phyloP scores from a whole-genome alignment of 805 yeast species.

The Cyberlindnera subsufficiens region DNA sequence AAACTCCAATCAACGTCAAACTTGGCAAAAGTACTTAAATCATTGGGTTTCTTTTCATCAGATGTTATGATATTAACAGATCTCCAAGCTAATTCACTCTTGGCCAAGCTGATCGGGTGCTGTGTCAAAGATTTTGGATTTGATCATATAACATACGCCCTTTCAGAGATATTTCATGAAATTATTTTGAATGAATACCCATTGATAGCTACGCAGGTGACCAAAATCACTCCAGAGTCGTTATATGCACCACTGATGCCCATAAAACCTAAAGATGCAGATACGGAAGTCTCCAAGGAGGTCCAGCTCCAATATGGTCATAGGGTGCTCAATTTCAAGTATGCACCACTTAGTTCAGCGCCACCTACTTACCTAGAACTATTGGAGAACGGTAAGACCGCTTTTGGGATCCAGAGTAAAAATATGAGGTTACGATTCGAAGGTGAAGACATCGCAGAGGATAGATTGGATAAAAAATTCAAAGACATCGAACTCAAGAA shows the following conservation, averaged over 20 bases:
- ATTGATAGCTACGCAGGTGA: constrained; percentile 40
- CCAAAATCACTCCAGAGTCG: constrained; percentile 20
- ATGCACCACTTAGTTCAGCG: constrained; percentile 57
- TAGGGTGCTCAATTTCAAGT: constrained; percentile 57
- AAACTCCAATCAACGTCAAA: constrained; percentile 37
- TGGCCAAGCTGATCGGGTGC: constrained; percentile 59
- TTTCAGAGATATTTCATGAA: constrained; percentile 64
- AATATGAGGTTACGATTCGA: constrained; percentile 14
- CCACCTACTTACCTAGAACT: constrained; percentile 79
- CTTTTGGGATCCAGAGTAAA: constrained; percentile 38
- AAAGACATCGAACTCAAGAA: constrained; percentile 9
- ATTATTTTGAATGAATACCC: constrained; percentile 61
- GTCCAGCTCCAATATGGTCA: constrained; percentile 47
- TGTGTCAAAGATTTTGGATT: constrained; percentile 78
- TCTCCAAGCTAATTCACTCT: constrained; percentile 46
- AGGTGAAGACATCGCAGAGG: constrained; percentile 12
- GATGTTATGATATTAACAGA: constrained; percentile 32
- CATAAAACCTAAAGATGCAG: constrained; percentile 32
- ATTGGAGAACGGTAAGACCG: constrained; percentile 68
- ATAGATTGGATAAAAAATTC: constrained; percentile 16
- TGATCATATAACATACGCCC: constrained; percentile 55
- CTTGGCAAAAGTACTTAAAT: constrained; percentile 29
- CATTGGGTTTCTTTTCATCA: constrained; percentile 31
- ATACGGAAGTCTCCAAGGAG: constrained; percentile 28
- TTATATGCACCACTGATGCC: constrained; percentile 20